These are phyloP conservation scores for Hymenoscyphus albidus DNA, from an alignment of 2,329 filamentous ascomycete species.

Conservation along the genomic window DNA sequence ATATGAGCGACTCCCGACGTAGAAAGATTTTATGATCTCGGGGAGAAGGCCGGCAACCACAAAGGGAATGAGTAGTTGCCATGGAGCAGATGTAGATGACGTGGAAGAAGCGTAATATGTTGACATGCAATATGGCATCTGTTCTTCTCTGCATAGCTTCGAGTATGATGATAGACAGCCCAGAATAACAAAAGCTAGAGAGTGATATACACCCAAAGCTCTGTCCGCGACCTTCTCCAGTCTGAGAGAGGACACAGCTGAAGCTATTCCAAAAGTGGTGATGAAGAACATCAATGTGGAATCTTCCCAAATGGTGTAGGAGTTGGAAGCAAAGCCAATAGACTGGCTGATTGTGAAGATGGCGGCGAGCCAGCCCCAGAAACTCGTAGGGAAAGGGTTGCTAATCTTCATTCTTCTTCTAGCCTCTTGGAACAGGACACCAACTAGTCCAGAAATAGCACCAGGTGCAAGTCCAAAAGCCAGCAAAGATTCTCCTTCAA, in stretches of 20 bases:
- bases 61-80: constrained; percentile 82
- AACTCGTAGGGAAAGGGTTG: constrained; percentile 62
- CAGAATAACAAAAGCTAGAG: constrained; percentile 74
- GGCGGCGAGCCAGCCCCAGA: constrained; percentile 86
- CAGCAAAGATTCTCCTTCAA: constrained; percentile 18
- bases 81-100: constrained; percentile 87
- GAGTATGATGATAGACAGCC: constrained; percentile 81
- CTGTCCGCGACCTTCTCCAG: constrained; percentile 64
- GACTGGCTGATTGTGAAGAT: constrained; percentile 83
- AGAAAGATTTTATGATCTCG: constrained; percentile 73
- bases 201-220: constrained; percentile 78
- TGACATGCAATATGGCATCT: constrained; percentile 94
- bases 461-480: constrained; percentile 26
- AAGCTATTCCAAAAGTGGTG: constrained; percentile 77
- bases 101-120: constrained; percentile 92
- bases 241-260: constrained; percentile 70
- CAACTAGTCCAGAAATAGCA: constrained; percentile 34
- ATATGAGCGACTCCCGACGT: constrained; percentile 77
- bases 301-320: constrained; percentile 98
- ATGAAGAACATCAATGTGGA: constrained; percentile 90
- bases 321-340: constrained; percentile 94
- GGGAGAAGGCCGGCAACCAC: constrained; percentile 69
- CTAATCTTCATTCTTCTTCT: constrained; percentile 34
- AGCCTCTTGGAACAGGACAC: constrained; percentile 38
- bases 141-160: constrained; percentile 91